These are phyloP conservation scores for Yarrowia deformans DNA, from an alignment of 805 yeast genomes.

Conservation along the genomic window DNA sequence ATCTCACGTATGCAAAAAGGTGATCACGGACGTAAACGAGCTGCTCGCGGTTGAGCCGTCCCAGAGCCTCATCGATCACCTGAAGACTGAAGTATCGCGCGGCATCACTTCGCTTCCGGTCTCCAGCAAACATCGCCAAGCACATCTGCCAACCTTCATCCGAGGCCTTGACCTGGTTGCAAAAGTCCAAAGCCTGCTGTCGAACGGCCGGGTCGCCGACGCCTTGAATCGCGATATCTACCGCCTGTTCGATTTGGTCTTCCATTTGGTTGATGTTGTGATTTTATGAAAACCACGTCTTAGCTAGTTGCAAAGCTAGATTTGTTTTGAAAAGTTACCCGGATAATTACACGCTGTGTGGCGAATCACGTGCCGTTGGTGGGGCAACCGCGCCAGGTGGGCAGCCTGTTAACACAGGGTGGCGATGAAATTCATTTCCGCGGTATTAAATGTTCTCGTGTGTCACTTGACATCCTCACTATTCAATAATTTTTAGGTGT, in stretches of 20 bases:
- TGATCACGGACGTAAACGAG: conserved; percentile 56
- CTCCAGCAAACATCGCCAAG: conserved; percentile 52
- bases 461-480: background rate
- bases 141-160: conserved; percentile 59
- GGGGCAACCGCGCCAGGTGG: conserved; percentile 2
- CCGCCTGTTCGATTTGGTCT: conserved; percentile 85
- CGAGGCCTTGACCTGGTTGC: conserved; percentile 55
- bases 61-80: conserved; percentile 67
- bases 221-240: conserved; percentile 78
- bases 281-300: conserved; percentile 14
- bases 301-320: conserved; percentile 35
- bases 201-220: conserved; percentile 67
- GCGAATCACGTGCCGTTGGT: conserved; percentile 34
- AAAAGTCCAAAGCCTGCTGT: conserved; percentile 59
- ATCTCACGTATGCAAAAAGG: conserved; percentile 56
- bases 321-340: conserved; percentile 37
- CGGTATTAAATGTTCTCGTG: too few relatives aligned
- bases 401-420: background rate
- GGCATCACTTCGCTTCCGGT: conserved; percentile 57
- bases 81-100: conserved; percentile 73
- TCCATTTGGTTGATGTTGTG: conserved; percentile 45
- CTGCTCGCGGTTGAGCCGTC: conserved; percentile 56
- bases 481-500: background rate
- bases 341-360: conserved; percentile 33
- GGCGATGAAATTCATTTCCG: background rate